These are phyloP conservation scores for Trichoderma atroviride DNA, from an alignment of 2,329 filamentous ascomycete genomes.

Conservation along the genomic window DNA sequence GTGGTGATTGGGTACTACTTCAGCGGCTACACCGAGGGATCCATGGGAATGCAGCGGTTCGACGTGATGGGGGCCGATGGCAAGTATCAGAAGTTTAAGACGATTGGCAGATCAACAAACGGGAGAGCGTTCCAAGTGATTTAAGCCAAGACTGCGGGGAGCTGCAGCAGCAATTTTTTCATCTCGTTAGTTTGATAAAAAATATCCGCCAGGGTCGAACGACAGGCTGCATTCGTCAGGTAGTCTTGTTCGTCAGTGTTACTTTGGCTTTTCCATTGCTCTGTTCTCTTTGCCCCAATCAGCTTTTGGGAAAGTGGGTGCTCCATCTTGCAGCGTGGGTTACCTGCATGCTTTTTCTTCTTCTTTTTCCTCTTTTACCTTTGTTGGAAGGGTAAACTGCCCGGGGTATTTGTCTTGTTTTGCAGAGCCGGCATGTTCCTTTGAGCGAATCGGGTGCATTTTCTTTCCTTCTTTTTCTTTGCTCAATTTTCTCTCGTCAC, in stretches of 20 bases:
- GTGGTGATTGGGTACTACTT: conserved; percentile 92
- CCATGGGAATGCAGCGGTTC: conserved; percentile 52
- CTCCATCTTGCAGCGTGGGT: conserved; percentile 18
- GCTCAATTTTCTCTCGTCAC: background rate
- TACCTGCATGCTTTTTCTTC: background rate
- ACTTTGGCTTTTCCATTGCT: background rate
- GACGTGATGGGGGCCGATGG: conserved; percentile 57
- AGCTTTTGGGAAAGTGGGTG: conserved; percentile 5
- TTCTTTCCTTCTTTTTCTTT: background rate
- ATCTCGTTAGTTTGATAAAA: conserved; percentile 3
- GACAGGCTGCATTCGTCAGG: background rate
- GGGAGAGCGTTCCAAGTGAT: conserved; percentile 35
- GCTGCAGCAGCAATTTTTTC: background rate
- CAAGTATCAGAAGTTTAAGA: conserved; percentile 55
- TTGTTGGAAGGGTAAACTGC: background rate
- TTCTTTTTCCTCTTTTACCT: background rate
- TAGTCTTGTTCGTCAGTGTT: background rate
- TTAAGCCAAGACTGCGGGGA: conserved; percentile 12
- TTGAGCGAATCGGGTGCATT: conserved; percentile 9
- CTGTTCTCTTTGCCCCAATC: background rate
- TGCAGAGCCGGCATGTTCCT: conserved; percentile 18
- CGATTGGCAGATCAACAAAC: conserved; percentile 51
- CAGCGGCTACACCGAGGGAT: conserved; percentile 58
- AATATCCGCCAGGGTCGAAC: conserved; percentile 2
- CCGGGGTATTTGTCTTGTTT: conserved; percentile 4